These are phyloP conservation scores for Penicillium psychrofluorescens DNA, from an alignment of 495 filamentous ascomycete genomes.

Conservation along the genomic window DNA sequence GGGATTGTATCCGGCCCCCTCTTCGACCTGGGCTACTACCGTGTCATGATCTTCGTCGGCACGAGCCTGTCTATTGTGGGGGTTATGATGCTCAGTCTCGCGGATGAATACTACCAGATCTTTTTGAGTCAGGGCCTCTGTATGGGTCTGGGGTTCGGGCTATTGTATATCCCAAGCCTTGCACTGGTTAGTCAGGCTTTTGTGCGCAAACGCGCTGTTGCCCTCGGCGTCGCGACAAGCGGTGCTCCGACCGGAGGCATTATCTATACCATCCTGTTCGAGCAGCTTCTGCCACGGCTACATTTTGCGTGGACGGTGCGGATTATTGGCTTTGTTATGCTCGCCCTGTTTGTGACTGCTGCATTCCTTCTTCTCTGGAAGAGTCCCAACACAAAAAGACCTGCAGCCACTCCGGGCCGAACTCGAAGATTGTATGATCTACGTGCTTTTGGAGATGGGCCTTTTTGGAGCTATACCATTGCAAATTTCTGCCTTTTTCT, in stretches of 20 bases:
- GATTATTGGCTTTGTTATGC: constrained; percentile 40
- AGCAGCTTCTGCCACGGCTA: constrained; percentile 32
- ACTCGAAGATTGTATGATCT: constrained; percentile 9
- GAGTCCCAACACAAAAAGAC: not conserved
- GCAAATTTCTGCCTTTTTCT: constrained; percentile 43
- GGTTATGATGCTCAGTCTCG: constrained; percentile 35
- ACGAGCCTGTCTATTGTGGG: constrained; percentile 27
- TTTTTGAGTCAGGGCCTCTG: constrained; percentile 30
- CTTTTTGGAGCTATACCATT: constrained; percentile 21
- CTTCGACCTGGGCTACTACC: constrained; percentile 36
- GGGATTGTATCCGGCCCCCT: constrained; percentile 35
- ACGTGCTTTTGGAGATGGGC: constrained; percentile 20
- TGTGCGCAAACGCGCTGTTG: constrained; percentile 24
- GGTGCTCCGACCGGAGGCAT: constrained; percentile 41
- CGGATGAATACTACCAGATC: constrained; percentile 21
- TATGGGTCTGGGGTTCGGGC: constrained; percentile 26
- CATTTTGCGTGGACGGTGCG: constrained; percentile 48
- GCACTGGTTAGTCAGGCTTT: constrained; percentile 36
- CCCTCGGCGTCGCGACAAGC: constrained; percentile 34
- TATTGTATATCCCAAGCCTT: constrained; percentile 34
- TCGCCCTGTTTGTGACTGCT: constrained; percentile 33
- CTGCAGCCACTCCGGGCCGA: not conserved
- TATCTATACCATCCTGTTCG: constrained; percentile 46
- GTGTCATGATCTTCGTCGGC: constrained; percentile 16
- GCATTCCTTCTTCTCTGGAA: constrained; percentile 23